Evolutionary conservation across 768 basidiomycete genomes (phyloP), one percentile per base, ranked within the genome.

Genomic region (Plicaturopsis crispa): DNA sequence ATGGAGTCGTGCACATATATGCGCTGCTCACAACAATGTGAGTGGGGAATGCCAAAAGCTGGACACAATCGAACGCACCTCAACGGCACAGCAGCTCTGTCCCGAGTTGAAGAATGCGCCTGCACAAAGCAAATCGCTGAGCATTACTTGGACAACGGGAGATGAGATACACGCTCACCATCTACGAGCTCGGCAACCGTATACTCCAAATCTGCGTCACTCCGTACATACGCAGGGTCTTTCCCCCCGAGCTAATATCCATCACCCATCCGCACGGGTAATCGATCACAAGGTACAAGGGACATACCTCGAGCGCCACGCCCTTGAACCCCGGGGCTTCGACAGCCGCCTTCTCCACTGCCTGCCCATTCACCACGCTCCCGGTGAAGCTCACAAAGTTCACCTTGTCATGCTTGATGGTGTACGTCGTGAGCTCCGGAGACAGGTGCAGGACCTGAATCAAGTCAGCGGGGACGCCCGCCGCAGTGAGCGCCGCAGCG

Each of bases 81-180:
- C 96, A 43, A 98, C 67, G 1, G 85, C 79, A 53, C 94, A 97
- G 59, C 94, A 98, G 46, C 90, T 93, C 61, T 99, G 96, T 2
- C 96, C 96, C 12, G 93, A 92, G 60, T 98, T 98, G 70, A 91
- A 99, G 63, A 93, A 81, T 4, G 90, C 83, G 24, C 90, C 87
- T 90, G 48, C 1, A 28, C 16, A 24, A 31, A 18, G 1, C 6
- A n/a, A n/a, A n/a, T n/a, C n/a, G 10, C 8, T 42, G 4, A 39
- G 26, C 22, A 34, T 20, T 31, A 36, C 22, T 34, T 31, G 39
- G 47, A 33, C 2, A 13, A 30, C 31, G n/a, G 22, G 28, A 3
- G 2, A 6, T 31, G 21, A 31, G 32, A 21, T 14, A 13, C n/a
- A 24, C n/a, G 48, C 67, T 35, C 40, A 83, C 92, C 94, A 59